These are phyloP conservation scores for Boletus rubescentipes DNA, from an alignment of 768 basidiomycete species.

Conservation along the genomic window DNA sequence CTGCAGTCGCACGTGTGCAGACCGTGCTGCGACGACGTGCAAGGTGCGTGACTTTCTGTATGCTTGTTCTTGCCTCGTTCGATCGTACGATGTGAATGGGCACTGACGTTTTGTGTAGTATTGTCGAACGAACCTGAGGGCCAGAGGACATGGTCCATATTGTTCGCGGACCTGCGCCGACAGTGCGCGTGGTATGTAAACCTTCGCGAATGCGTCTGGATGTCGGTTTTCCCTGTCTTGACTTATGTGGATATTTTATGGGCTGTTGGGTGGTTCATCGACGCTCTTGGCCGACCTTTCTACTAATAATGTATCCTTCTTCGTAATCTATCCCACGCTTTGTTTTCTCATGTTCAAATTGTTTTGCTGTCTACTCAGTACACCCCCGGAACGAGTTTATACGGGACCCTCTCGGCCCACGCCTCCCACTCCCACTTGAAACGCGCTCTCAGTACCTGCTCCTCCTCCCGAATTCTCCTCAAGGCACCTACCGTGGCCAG, in stretches of 20 bases:
- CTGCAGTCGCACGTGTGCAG: constrained; percentile 62
- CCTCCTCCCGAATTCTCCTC: constrained; percentile 11
- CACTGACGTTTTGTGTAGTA: constrained; percentile 12
- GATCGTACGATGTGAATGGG: neutral
- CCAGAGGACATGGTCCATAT: constrained; percentile 15
- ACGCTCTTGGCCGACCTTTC: neutral
- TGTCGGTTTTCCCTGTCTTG: neutral
- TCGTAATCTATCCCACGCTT: constrained; percentile 1
- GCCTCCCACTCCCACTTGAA: constrained; percentile 24
- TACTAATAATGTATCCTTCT: neutral
- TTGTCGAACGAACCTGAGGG: constrained; percentile 22
- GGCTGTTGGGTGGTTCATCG: constrained; percentile 6
- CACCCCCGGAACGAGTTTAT: constrained; percentile 48
- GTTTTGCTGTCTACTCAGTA: too few relatives aligned
- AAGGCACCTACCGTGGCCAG: constrained; percentile 7
- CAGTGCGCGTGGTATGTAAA: constrained; percentile 15
- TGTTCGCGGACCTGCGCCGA: constrained; percentile 30
- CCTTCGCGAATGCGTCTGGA: neutral
- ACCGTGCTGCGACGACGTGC: constrained; percentile 36
- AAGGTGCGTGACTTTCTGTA: constrained; percentile 12
- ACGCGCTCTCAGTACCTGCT: constrained; percentile 6
- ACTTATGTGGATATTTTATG: neutral
- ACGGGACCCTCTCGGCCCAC: constrained; percentile 47
- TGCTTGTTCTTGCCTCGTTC: neutral
- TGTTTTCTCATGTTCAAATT: neutral